Percentiles rank a stretch among this genome's conserved stretches.
Evolutionary conservation across 2,329 filamentous ascomycete genomes (phyloP).

Genomic region (Tolypocladium tropicale): DNA sequence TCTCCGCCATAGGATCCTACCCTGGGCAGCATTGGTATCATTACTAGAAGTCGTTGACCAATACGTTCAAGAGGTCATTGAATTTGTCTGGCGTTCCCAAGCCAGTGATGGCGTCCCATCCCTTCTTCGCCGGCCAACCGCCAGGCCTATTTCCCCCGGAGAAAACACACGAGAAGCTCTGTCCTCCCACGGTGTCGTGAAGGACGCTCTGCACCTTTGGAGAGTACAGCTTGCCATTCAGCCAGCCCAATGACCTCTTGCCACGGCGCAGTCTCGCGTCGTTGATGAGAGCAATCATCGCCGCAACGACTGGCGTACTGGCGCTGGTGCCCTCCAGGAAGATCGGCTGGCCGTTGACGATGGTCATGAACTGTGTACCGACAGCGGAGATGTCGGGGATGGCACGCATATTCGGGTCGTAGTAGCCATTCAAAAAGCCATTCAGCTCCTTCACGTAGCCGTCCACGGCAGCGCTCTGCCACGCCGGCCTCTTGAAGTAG

Average conservation of each 20-base stretch:
- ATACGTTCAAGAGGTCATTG: slow-evolving; percentile 21
- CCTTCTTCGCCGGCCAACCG: slow-evolving; percentile 33
- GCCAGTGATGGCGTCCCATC: slow-evolving; percentile 41
- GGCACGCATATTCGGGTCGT: slow-evolving; percentile 34
- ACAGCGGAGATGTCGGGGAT: slow-evolving; percentile 44
- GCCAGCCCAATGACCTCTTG: slow-evolving; percentile 40
- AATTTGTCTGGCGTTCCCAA: slow-evolving; percentile 36
- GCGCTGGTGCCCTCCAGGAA: slow-evolving; percentile 36
- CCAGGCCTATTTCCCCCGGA: slow-evolving; percentile 18
- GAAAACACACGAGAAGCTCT: slow-evolving; percentile 29
- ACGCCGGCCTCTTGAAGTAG: slow-evolving; percentile 33
- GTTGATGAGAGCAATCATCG: slow-evolving; percentile 44
- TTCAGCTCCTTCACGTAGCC: slow-evolving; percentile 30
- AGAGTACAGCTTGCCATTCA: slow-evolving; percentile 40
- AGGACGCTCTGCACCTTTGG: slow-evolving; percentile 23
- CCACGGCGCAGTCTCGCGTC: slow-evolving; percentile 38
- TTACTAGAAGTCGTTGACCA: slow-evolving; percentile 17
- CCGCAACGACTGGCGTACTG: slow-evolving; percentile 42
- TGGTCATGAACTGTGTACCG: slow-evolving; percentile 42
- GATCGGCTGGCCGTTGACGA: slow-evolving; percentile 15
- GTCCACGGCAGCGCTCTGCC: slow-evolving; percentile 31
- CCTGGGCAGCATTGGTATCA: background rate
- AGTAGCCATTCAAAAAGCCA: slow-evolving; percentile 31
- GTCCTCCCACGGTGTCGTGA: slow-evolving; percentile 30
- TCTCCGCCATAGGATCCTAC: background rate